These are phyloP conservation scores for Fusarium multiceps DNA, from an alignment of 2,329 filamentous ascomycete genomes.

Conservation along the genomic window DNA sequence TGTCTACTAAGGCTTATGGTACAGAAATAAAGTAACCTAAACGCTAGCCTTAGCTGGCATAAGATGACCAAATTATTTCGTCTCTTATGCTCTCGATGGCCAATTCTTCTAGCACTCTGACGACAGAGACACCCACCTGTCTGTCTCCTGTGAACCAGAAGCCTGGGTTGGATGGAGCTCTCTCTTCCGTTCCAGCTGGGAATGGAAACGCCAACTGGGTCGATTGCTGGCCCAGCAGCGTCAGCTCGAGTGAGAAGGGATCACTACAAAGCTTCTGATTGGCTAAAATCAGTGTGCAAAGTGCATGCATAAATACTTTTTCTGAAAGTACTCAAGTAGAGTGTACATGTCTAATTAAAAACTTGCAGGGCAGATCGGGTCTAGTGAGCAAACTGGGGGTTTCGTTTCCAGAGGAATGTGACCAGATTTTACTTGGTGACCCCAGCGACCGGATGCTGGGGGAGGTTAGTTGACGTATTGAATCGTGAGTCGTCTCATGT, in stretches of 20 bases:
- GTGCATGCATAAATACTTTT: constrained; percentile 45
- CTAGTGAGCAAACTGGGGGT: constrained; percentile 24
- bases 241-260: constrained; percentile 23
- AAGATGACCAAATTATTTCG: too few species aligned
- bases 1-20: too few species aligned
- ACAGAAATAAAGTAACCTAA: too few species aligned
- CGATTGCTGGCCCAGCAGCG: constrained; percentile 32
- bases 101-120: too few species aligned
- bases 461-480: constrained; percentile 15
- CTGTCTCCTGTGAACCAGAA: constrained; percentile 3
- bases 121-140: neutral
- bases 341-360: constrained; percentile 32
- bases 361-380: constrained; percentile 31
- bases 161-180: neutral
- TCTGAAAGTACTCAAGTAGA: constrained; percentile 21
- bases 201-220: constrained; percentile 14
- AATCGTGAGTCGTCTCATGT: constrained; percentile 18
- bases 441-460: constrained; percentile 32
- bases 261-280: constrained; percentile 15
- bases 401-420: constrained; percentile 46
- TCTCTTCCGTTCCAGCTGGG: constrained; percentile 1
- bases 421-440: constrained; percentile 38
- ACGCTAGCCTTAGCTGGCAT: too few species aligned
- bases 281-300: constrained; percentile 29
- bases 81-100: too few species aligned